phyloP scores from a whole-genome alignment of 192 early-diverging fungal genomes.

The Entomortierella chlamydospora region DNA sequence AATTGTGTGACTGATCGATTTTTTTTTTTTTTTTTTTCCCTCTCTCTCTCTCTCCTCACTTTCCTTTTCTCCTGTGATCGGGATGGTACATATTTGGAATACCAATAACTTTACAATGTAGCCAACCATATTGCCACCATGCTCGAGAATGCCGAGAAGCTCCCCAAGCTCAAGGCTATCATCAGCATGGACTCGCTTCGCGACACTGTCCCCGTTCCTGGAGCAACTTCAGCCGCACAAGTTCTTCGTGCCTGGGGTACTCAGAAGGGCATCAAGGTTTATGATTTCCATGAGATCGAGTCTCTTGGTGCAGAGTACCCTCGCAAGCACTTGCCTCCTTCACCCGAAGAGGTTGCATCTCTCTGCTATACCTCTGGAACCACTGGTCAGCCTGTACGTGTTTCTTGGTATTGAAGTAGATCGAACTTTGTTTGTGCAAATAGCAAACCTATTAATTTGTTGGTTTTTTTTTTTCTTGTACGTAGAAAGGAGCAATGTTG shows the following conservation, averaged over 20 bases:
- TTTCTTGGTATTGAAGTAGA: neutral
- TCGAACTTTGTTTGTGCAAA: no score
- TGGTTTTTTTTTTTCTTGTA: neutral
- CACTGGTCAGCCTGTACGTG: conserved; percentile 80
- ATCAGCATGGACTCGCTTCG: conserved; percentile 75
- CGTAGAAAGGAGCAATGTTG: conserved; percentile 72
- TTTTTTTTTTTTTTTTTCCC: neutral
- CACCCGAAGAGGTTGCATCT: conserved; percentile 74
- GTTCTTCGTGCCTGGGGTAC: conserved; percentile 71
- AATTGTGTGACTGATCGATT: conserved; percentile 8
- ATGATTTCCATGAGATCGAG: conserved; percentile 72
- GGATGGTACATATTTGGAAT: no score
- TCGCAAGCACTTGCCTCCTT: conserved; percentile 66
- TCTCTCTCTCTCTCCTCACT: neutral
- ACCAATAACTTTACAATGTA: no score
- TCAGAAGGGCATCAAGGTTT: conserved; percentile 68
- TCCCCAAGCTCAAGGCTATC: conserved; percentile 74
- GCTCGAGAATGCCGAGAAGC: conserved; percentile 65
- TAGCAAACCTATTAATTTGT: no score
- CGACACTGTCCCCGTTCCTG: conserved; percentile 41
- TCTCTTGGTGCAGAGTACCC: conserved; percentile 70
- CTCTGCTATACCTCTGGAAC: conserved; percentile 90
- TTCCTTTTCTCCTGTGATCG: neutral
- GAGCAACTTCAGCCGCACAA: conserved; percentile 48
- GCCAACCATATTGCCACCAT: conserved; percentile 56